Evolutionary conservation across 2,329 filamentous ascomycete species (phyloP).

Genomic region (Pleoardoris graminearum): DNA sequence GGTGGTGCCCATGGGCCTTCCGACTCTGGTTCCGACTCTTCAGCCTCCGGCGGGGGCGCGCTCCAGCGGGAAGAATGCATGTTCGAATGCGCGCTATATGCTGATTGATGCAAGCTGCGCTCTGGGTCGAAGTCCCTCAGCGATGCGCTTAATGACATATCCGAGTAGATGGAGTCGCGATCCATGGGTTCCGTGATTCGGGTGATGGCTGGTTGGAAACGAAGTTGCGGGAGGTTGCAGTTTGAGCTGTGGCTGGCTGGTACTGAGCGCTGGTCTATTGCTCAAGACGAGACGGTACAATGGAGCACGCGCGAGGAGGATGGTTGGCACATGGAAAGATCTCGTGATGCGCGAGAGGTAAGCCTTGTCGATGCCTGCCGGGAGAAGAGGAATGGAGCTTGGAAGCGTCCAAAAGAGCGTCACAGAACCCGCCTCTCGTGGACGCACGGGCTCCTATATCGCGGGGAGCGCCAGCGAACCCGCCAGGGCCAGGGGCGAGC

Average conservation of each 20-base stretch:
- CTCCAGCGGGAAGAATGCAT: slow-evolving; percentile 59
- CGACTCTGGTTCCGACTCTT: slow-evolving; percentile 52
- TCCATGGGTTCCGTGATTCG: slow-evolving; percentile 37
- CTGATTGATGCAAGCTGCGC: slow-evolving; percentile 38
- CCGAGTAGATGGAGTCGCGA: slow-evolving; percentile 41
- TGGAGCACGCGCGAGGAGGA: slow-evolving; percentile 24
- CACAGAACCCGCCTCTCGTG: background rate
- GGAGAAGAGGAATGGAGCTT: slow-evolving; percentile 13
- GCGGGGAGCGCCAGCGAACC: slow-evolving; percentile 14
- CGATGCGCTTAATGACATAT: slow-evolving; percentile 45
- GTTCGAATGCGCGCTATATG: slow-evolving; percentile 60
- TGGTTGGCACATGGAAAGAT: slow-evolving; percentile 36
- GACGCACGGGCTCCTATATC: slow-evolving; percentile 8
- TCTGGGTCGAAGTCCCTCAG: slow-evolving; percentile 46
- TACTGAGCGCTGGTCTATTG: slow-evolving; percentile 16
- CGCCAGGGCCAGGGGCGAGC: slow-evolving; percentile 29
- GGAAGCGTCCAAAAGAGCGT: slow-evolving; percentile 9
- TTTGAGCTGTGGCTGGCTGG: slow-evolving; percentile 24
- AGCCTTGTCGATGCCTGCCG: slow-evolving; percentile 33
- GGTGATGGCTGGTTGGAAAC: slow-evolving; percentile 11
- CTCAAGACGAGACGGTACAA: slow-evolving; percentile 21
- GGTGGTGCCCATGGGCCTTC: slow-evolving; percentile 66
- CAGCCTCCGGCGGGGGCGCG: slow-evolving; percentile 38
- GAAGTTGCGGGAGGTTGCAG: slow-evolving; percentile 11
- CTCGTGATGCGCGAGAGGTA: slow-evolving; percentile 40